These are phyloP conservation scores for Chalciporus chontae DNA, from an alignment of 768 basidiomycete species.

Conservation along the genomic window DNA sequence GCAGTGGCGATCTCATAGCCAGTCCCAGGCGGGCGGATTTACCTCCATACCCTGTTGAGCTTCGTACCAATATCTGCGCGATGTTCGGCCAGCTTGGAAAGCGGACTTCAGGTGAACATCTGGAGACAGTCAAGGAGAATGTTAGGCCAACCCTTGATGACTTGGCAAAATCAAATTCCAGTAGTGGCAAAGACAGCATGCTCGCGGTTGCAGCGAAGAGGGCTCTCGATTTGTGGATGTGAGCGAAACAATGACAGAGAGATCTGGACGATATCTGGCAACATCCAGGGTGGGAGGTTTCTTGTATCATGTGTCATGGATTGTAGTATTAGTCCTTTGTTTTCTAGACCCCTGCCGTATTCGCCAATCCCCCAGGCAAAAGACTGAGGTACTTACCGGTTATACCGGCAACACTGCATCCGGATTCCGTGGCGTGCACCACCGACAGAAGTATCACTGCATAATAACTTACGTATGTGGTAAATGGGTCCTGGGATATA, in stretches of 20 bases:
- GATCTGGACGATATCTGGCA: neutral
- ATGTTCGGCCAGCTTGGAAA: slow-evolving; percentile 63
- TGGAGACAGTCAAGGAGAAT: slow-evolving; percentile 48
- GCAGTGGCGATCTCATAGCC: slow-evolving; percentile 26
- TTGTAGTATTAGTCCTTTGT: slow-evolving; percentile 2
- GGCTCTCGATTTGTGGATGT: slow-evolving; percentile 41
- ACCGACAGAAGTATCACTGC: no score
- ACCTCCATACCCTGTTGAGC: slow-evolving; percentile 64
- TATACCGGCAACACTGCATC: slow-evolving; percentile 3
- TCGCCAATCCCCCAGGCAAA: no score
- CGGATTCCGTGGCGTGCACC: no score
- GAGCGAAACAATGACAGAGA: neutral
- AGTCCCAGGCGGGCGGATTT: slow-evolving; percentile 36
- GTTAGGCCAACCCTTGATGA: slow-evolving; percentile 50
- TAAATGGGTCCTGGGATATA: no score
- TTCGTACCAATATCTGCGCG: slow-evolving; percentile 73
- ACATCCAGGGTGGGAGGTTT: neutral
- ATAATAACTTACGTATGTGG: no score
- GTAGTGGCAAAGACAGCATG: slow-evolving; percentile 34
- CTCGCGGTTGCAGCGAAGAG: slow-evolving; percentile 38
- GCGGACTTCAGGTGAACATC: slow-evolving; percentile 45
- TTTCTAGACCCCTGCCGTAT: neutral
- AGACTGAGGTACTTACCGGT: neutral
- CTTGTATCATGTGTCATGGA: slow-evolving; percentile 2
- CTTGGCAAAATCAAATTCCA: slow-evolving; percentile 34